phyloP scores from a whole-genome alignment of 2,329 filamentous ascomycete genomes.

The Xylariaceae sp. region DNA sequence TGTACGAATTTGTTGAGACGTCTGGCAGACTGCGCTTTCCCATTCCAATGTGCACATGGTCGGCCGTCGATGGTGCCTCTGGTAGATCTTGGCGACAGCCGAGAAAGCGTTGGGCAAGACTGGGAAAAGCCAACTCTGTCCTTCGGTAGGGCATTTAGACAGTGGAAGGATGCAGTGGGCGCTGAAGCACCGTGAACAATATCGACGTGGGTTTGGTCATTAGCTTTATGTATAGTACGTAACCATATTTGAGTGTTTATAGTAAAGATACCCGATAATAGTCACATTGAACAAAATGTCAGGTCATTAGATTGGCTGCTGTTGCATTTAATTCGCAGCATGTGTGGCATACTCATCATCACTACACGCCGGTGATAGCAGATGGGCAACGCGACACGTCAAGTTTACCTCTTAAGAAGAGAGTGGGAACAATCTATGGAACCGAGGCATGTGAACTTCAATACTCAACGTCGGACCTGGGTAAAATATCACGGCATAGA shows the following conservation, averaged over 20 bases:
- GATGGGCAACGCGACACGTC: no score
- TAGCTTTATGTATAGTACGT: background rate
- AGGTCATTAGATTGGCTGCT: no score
- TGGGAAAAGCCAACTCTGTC: conserved; percentile 2
- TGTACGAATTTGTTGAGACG: conserved; percentile 55
- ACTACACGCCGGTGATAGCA: background rate
- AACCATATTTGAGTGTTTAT: background rate
- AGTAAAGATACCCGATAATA: background rate
- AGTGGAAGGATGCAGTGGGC: conserved; percentile 18
- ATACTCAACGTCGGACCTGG: no score
- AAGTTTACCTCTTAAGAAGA: no score
- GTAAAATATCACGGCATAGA: no score
- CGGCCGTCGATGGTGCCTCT: conserved; percentile 62
- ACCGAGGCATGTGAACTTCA: no score
- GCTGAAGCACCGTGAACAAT: background rate
- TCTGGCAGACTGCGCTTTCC: conserved; percentile 63
- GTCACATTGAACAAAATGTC: no score
- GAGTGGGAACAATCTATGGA: no score
- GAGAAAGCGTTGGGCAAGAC: conserved; percentile 2
- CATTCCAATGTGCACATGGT: conserved; percentile 82
- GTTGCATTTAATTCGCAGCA: no score
- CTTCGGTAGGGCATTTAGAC: conserved; percentile 24
- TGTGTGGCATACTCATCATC: background rate
- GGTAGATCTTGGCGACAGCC: conserved; percentile 43
- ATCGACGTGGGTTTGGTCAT: background rate